These are phyloP conservation scores for Quercus parvula DNA, from an alignment of 306 rosid species.

Conservation along the genomic window DNA sequence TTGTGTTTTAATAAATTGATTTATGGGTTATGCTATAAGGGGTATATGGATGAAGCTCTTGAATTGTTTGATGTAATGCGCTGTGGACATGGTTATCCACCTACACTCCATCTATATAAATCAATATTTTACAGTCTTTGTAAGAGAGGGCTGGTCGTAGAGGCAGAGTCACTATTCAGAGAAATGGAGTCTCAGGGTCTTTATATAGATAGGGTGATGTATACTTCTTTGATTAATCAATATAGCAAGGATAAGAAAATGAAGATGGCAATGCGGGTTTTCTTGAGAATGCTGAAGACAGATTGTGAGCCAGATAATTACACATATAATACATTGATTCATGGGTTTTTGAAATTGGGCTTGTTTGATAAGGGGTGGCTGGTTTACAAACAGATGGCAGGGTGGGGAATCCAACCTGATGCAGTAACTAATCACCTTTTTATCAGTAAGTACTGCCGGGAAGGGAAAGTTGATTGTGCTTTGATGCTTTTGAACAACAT, in stretches of 20 bases:
- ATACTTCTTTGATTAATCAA: conserved; percentile 37
- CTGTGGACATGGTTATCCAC: conserved; percentile 7
- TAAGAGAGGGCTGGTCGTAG: conserved; percentile 30
- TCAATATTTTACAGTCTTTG: conserved; percentile 45
- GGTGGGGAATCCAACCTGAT: conserved; percentile 41
- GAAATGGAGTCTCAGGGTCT: conserved; percentile 43
- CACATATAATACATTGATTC: conserved; percentile 36
- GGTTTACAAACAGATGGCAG: conserved; percentile 31
- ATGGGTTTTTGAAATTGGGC: conserved; percentile 35
- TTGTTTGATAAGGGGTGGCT: conserved; percentile 42
- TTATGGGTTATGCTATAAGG: conserved; percentile 36
- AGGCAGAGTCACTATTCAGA: conserved; percentile 34
- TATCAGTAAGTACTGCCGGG: conserved; percentile 32
- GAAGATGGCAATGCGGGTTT: conserved; percentile 48
- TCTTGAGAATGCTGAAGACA: conserved; percentile 40
- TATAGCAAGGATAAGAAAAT: conserved; percentile 38
- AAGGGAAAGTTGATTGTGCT: conserved; percentile 30
- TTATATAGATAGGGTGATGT: conserved; percentile 38
- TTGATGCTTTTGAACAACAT: conserved; percentile 27
- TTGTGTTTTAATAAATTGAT: conserved; percentile 34
- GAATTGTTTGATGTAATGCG: conserved; percentile 39
- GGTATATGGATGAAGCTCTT: conserved; percentile 40
- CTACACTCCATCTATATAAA: conserved; percentile 37
- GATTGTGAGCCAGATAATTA: conserved; percentile 37
- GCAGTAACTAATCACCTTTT: conserved; percentile 36